Evolutionary conservation across 306 rosid species (phyloP), one percentile per base, ranked within the genome.

Genomic region (Lathyrus oleraceus): DNA sequence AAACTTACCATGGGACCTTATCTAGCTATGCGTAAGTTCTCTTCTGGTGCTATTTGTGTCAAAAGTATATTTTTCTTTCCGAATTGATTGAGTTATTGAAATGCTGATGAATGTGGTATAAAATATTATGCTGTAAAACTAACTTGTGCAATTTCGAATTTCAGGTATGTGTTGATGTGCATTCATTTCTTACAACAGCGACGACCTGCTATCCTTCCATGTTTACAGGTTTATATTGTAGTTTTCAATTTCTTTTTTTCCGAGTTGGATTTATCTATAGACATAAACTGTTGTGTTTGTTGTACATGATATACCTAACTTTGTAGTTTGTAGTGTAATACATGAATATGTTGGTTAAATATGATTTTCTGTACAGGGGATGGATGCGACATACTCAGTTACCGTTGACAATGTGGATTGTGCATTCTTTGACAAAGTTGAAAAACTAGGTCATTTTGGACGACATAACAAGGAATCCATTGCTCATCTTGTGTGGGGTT

Each of bases 161-260:
- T 78, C 99, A 94, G 99, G 90, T 94, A 94, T 79, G 99, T 94
- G 67, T 77, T 94, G 82, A 94, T 94, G 99, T 94, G 99, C 88
- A 88, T 94, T 72, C 96, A 94, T 77, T 94, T 83, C 76, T 79
- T 94, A 73, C 99, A 94, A 81, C 84, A 70, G 62, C 81, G 89
- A 13, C 87, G 85, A 48, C 99, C 99, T 58, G 89, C 99, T 49
- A 82, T 94, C 74, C 99, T 94, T 73, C 99, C 99, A 19, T 94
- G 99, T 84, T 87, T 94, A 74, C 97, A 94, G 97, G 99, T 94
- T 38, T 79, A 81, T 67, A 39, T 70, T 28, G 57, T 35, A 38
- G 54, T 13, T 60, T 60, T 38, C 32, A 15, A 2, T 65, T 10
- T 63, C 69, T 43, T 44, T 36, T 56, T 7, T 44, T 56, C 32